These are phyloP conservation scores for Globisporangium paroecandrum DNA, from an alignment of 352 stramenopile species.

Conservation along the genomic window DNA sequence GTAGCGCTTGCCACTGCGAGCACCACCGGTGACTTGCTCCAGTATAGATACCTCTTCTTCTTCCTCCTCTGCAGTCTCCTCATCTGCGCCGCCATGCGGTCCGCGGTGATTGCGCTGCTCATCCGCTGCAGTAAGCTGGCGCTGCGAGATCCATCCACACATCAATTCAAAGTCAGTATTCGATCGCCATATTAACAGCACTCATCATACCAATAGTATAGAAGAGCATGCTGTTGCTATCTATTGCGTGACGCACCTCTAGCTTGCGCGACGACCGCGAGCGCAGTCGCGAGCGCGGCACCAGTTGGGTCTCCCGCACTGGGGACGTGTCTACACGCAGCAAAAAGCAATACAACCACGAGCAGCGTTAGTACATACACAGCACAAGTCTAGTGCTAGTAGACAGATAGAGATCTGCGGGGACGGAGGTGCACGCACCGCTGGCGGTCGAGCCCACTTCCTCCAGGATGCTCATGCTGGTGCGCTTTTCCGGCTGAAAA, in stretches of 20 bases:
- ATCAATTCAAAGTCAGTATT: neutral
- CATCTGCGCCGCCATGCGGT: constrained; percentile 5
- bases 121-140: constrained; percentile 18
- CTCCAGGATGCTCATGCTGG: constrained; percentile 31
- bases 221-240: neutral
- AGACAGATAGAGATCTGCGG: neutral
- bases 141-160: neutral
- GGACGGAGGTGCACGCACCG: constrained; percentile 12
- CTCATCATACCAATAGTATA: neutral
- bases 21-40: constrained; percentile 10
- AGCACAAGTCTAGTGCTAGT: neutral
- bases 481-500: neutral
- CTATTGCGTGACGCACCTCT: constrained; percentile 11
- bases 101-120: constrained; percentile 20
- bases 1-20: constrained; percentile 27
- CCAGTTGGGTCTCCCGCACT: neutral
- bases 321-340: constrained; percentile 21
- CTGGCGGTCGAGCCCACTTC: constrained; percentile 26
- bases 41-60: constrained; percentile 15
- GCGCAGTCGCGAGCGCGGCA: constrained; percentile 20
- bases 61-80: constrained; percentile 11
- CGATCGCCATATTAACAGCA: neutral
- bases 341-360: neutral
- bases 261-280: constrained; percentile 19
- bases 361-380: neutral